Base-by-base conservation (phyloP, 140 eudicot species). In the Stevia rebaudiana region DNA sequence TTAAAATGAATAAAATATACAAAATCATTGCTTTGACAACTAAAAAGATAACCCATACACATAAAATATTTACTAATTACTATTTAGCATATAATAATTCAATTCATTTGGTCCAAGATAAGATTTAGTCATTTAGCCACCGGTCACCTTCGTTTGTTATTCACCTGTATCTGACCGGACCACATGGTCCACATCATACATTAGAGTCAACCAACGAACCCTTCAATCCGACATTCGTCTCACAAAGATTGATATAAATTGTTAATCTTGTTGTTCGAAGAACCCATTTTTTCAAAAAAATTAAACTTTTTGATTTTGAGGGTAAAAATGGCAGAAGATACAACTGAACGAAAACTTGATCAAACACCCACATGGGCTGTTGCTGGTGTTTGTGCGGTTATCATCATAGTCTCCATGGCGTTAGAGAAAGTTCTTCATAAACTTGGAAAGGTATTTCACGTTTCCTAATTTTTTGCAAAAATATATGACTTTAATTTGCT, bases 351-450 rank as follows among this genome's bases (percentile, higher is more conserved):
- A 54, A 49, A 80, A 75, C 86, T 84, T 36, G 90, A 84, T 72
- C 86, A 83, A 64, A 86, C 95, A 57, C 91, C 95, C 7, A 86
- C 95, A 68, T 86, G 91, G 95, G 91, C 95, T 33, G 95, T 86
- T 0, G 82, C 95, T 65, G 85, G 83, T 59, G 85, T 86, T 55
- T 86, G 91, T 65, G 84, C 83, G 8, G 25, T 79, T 19, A 81
- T 86, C 50, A 79, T 86, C 61, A 52, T 86, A 54, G 61, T 83
- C 51, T 86, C 95, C 48, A 74, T 83, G 70, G 69, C 78, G 15
- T 66, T 86, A 49, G 95, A 86, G 72, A 85, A 79, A 42, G 6
- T 85, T 43, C 81, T 87, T 51, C 84, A 79, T 43, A 76, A 57
- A 63, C 66, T 87, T 74, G 95, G 91, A 65, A 71, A 69, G 72